Evolutionary conservation across 768 basidiomycete species (phyloP).

Genomic region (Paxillus rubicundulus): DNA sequence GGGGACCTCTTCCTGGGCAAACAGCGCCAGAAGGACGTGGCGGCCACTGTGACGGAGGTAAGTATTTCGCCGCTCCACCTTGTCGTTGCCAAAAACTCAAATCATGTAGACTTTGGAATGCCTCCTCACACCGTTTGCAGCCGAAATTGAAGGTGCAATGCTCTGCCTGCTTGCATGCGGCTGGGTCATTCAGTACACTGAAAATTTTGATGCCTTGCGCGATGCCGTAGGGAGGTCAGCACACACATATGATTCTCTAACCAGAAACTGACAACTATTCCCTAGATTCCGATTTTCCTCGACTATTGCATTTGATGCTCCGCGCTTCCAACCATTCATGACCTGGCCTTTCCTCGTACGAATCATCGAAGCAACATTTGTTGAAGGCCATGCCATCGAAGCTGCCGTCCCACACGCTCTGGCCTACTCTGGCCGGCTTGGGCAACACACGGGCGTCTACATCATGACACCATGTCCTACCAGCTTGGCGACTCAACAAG

Average conservation of each 20-base stretch:
- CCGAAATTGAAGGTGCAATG: background rate
- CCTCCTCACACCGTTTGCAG: background rate
- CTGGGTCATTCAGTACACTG: background rate
- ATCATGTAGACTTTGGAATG: background rate
- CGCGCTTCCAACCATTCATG: background rate
- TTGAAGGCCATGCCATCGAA: background rate
- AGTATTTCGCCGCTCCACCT: background rate
- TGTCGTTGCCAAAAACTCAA: too few relatives aligned
- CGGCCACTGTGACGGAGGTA: background rate
- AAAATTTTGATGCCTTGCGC: background rate
- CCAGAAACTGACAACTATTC: background rate
- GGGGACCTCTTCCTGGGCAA: background rate
- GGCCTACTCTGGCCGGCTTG: background rate
- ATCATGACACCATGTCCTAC: background rate
- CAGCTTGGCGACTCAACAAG: background rate
- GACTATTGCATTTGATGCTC: background rate
- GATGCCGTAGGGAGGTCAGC: background rate
- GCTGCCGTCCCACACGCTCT: background rate
- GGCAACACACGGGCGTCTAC: background rate
- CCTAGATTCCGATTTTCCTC: background rate
- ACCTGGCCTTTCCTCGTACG: background rate
- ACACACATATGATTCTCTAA: background rate
- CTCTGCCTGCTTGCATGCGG: background rate
- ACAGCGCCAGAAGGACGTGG: background rate
- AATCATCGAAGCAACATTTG: background rate